These are phyloP conservation scores for Apiotrichum siamense DNA, from an alignment of 1,284 basidiomycete species.

Conservation along the genomic window DNA sequence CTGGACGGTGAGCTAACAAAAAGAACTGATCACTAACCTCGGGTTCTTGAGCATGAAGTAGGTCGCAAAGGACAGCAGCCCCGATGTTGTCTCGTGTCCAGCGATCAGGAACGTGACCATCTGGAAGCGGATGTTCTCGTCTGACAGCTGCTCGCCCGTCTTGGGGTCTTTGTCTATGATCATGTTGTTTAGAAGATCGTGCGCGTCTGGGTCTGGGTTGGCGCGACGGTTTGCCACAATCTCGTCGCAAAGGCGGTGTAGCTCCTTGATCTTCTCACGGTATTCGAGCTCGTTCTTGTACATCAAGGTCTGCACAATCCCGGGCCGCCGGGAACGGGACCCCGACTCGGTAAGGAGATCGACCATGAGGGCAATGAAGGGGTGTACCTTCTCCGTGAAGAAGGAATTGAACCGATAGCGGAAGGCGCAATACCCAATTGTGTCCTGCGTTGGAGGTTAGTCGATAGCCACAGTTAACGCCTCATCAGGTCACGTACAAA, in stretches of 20 bases:
- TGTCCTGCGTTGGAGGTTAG: conserved; percentile 7
- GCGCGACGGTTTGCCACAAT: conserved; percentile 13
- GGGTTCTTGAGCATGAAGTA: conserved; percentile 54
- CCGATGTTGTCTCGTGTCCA: conserved; percentile 54
- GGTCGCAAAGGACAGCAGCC: conserved; percentile 25
- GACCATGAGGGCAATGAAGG: conserved; percentile 45
- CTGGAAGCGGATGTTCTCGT: conserved; percentile 52
- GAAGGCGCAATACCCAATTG: conserved; percentile 43
- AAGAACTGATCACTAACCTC: conserved; percentile 15
- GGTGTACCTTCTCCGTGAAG: conserved; percentile 43
- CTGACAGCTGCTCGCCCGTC: conserved; percentile 51
- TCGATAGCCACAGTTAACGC: neutral
- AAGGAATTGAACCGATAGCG: conserved; percentile 46
- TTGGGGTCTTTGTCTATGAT: conserved; percentile 51
- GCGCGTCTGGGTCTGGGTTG: conserved; percentile 14
- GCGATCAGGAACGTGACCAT: conserved; percentile 57
- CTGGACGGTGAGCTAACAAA: conserved; percentile 15
- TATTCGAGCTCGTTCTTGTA: conserved; percentile 6
- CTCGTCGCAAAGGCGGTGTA: conserved; percentile 14
- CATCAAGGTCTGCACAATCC: conserved; percentile 4
- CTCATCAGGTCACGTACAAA: conserved; percentile 5
- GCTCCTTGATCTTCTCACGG: conserved; percentile 9
- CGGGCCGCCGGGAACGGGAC: conserved; percentile 1
- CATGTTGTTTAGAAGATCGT: conserved; percentile 53
- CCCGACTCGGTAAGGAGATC: conserved; percentile 11